Percentiles rank a stretch among this genome's conserved stretches.
phyloP scores from a whole-genome alignment of 495 filamentous ascomycete species.

The Achaetomiella virescens region DNA sequence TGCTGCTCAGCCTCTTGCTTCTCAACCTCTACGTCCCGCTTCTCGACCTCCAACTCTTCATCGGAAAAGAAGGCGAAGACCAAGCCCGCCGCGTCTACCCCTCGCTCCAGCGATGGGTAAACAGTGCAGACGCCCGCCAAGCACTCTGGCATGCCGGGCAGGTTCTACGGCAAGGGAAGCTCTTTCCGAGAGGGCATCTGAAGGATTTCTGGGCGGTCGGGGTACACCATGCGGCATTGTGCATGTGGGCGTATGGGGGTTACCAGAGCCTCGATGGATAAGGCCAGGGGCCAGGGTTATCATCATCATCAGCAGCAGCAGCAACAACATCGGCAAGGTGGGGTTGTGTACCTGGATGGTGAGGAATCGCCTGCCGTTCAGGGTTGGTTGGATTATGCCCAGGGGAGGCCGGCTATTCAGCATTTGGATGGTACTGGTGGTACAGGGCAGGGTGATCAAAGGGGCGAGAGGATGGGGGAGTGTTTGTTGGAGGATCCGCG shows the following conservation, averaged over 20 bases:
- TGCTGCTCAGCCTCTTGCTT: conserved; percentile 50
- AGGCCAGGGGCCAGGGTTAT: neutral
- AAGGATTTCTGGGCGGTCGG: conserved; percentile 55
- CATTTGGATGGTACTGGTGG: conserved; percentile 13
- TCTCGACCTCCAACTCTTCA: conserved; percentile 60
- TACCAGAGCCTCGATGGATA: conserved; percentile 21
- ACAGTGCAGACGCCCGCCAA: conserved; percentile 42
- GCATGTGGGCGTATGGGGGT: conserved; percentile 56
- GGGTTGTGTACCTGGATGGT: conserved; percentile 43
- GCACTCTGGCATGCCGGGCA: conserved; percentile 62
- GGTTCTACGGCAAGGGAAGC: conserved; percentile 47
- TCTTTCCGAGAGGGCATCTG: conserved; percentile 41
- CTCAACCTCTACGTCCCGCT: conserved; percentile 57
- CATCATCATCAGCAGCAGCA: neutral
- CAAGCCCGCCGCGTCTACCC: conserved; percentile 51
- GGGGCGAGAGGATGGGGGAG: neutral
- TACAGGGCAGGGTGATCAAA: neutral
- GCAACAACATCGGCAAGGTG: neutral
- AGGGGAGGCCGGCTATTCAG: conserved; percentile 40
- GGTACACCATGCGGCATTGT: conserved; percentile 54
- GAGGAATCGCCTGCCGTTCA: conserved; percentile 38
- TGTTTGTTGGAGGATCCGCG: conserved; percentile 37
- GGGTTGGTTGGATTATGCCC: conserved; percentile 42
- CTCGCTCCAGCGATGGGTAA: conserved; percentile 48
- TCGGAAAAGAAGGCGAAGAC: conserved; percentile 56